phyloP scores from a whole-genome alignment of 1,284 basidiomycete genomes.

The Malassezia yamatoensis region DNA sequence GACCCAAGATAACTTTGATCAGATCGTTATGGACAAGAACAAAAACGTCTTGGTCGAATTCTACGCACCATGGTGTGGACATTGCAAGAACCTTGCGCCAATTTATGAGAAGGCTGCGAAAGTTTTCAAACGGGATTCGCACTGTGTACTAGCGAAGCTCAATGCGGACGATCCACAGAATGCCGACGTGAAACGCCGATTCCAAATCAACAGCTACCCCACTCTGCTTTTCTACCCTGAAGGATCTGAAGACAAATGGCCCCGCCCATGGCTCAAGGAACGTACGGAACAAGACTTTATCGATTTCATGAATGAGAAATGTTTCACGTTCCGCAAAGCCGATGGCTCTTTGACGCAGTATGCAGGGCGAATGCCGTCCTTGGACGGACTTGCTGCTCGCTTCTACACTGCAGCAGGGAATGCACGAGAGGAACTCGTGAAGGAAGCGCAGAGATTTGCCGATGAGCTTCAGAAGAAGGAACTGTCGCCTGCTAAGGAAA shows the following conservation, averaged over 20 bases:
- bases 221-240: slow-evolving; percentile 83
- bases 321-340: slow-evolving; percentile 69
- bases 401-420: slow-evolving; percentile 60
- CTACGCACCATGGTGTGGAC: slow-evolving; percentile 68
- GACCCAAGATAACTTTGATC: slow-evolving; percentile 63
- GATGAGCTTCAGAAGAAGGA: slow-evolving; percentile 31
- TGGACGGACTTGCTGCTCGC: slow-evolving; percentile 67
- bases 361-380: slow-evolving; percentile 69
- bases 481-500: slow-evolving; percentile 24
- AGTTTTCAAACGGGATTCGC: slow-evolving; percentile 66
- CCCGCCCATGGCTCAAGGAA: slow-evolving; percentile 60
- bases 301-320: slow-evolving; percentile 66
- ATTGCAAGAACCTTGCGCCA: slow-evolving; percentile 75
- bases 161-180: slow-evolving; percentile 78
- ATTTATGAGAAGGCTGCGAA: slow-evolving; percentile 72
- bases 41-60: slow-evolving; percentile 85
- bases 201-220: slow-evolving; percentile 65
- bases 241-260: slow-evolving; percentile 53
- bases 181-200: slow-evolving; percentile 62
- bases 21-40: slow-evolving; percentile 61
- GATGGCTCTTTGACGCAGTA: slow-evolving; percentile 69
- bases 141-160: slow-evolving; percentile 80
- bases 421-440: slow-evolving; percentile 55
- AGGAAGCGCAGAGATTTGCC: slow-evolving; percentile 52
- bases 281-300: slow-evolving; percentile 61